phyloP scores from a whole-genome alignment of 305 asterid species.

The Solanum hybrid region DNA sequence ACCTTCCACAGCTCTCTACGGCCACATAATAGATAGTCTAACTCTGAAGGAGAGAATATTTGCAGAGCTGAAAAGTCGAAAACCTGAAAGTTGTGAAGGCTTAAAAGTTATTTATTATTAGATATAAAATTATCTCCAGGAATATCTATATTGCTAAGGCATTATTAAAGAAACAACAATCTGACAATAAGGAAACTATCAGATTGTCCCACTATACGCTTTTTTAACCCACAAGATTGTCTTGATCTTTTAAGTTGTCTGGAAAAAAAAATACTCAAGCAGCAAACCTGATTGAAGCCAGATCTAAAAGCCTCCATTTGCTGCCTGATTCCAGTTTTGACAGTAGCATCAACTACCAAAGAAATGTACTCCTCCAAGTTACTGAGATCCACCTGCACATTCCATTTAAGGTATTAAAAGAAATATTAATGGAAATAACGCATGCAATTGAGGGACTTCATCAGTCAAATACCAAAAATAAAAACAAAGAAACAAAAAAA shows the following conservation, averaged over 20 bases:
- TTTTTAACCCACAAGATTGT: neutral
- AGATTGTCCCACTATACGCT: neutral
- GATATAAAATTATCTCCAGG: neutral
- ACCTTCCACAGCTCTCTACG: slow-evolving; percentile 98
- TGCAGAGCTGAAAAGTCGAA: slow-evolving; percentile 73
- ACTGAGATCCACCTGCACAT: slow-evolving; percentile 49
- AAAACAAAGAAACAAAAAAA: neutral
- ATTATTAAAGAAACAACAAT: neutral
- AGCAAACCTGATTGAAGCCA: slow-evolving; percentile 69
- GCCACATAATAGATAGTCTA: slow-evolving; percentile 89
- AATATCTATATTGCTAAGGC: neutral
- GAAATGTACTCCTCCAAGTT: slow-evolving; percentile 65
- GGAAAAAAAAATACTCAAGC: neutral
- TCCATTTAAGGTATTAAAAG: slow-evolving; percentile 3
- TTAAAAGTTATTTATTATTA: neutral
- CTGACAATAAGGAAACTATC: neutral
- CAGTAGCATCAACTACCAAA: slow-evolving; percentile 62
- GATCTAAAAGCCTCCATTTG: slow-evolving; percentile 72
- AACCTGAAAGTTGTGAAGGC: slow-evolving; percentile 34
- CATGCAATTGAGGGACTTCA: slow-evolving; percentile 1
- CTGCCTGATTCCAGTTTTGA: slow-evolving; percentile 48
- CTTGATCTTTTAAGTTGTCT: neutral
- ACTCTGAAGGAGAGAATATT: slow-evolving; percentile 85
- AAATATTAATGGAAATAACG: neutral
- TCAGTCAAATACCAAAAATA: neutral